Evolutionary conservation across 345 rosid genomes (phyloP).

Genomic region (Gossypium rotundifolium): DNA sequence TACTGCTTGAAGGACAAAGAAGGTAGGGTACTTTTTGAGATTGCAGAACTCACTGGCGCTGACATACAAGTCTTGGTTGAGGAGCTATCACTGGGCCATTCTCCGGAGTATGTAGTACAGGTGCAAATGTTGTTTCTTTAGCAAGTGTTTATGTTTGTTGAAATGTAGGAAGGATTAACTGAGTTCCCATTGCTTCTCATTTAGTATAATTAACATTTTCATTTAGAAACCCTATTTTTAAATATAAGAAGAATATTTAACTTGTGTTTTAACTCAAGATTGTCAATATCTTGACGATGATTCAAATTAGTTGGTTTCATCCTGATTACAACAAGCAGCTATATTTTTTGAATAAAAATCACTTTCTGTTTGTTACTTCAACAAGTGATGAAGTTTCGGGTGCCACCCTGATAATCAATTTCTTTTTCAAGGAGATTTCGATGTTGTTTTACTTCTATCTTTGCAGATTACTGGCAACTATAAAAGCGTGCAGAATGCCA

Average conservation of each 20-base stretch:
- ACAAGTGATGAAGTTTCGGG: constrained; percentile 4
- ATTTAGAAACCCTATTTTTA: background rate
- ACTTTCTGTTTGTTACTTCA: background rate
- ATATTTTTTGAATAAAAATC: background rate
- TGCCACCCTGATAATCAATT: constrained; percentile 1
- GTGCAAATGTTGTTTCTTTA: constrained; percentile 20
- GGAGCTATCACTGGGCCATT: constrained; percentile 20
- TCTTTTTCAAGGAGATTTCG: background rate
- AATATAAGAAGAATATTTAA: background rate
- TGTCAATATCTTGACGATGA: background rate
- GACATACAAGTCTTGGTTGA: constrained; percentile 34
- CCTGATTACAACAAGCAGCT: background rate
- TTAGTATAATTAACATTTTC: background rate
- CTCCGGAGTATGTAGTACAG: constrained; percentile 47
- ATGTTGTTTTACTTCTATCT: constrained; percentile 5
- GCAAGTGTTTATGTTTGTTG: background rate
- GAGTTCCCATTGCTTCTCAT: background rate
- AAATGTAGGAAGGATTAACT: background rate
- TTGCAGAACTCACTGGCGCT: constrained; percentile 27
- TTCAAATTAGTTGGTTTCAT: background rate
- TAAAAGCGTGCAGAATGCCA: constrained; percentile 35
- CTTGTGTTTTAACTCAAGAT: background rate
- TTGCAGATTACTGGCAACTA: constrained; percentile 41
- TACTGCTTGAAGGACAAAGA: constrained; percentile 24
- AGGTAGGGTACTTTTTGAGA: constrained; percentile 27